Evolutionary conservation across 805 yeast genomes (phyloP).

Genomic region (Candida loeiensis): DNA sequence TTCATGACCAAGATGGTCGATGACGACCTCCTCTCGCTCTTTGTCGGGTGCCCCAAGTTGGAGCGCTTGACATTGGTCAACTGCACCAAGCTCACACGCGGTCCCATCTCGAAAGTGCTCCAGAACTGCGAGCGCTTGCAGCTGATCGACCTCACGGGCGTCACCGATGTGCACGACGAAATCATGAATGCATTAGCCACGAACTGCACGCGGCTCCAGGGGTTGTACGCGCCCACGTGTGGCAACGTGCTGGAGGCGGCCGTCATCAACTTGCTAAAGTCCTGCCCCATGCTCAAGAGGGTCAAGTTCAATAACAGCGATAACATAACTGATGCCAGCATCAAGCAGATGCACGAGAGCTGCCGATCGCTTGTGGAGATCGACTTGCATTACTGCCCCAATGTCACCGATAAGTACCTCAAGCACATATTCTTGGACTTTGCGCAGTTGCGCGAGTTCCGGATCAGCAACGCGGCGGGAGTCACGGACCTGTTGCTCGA

Average conservation of each 20-base stretch:
- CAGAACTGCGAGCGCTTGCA: constrained; percentile 67
- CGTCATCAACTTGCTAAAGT: constrained; percentile 51
- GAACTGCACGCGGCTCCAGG: constrained; percentile 77
- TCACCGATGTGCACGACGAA: constrained; percentile 59
- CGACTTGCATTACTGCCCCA: constrained; percentile 80
- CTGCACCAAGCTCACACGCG: constrained; percentile 61
- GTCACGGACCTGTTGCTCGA: constrained; percentile 66
- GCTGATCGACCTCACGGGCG: constrained; percentile 84
- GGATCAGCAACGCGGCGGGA: constrained; percentile 69
- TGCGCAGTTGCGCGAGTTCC: constrained; percentile 77
- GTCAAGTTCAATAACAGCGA: constrained; percentile 74
- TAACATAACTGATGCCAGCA: constrained; percentile 60
- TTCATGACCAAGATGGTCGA: constrained; percentile 65
- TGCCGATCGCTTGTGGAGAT: constrained; percentile 85
- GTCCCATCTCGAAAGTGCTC: constrained; percentile 59
- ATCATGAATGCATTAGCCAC: constrained; percentile 65
- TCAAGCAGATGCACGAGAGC: constrained; percentile 56
- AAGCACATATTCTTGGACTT: constrained; percentile 54
- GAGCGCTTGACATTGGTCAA: constrained; percentile 85
- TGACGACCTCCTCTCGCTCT: constrained; percentile 57
- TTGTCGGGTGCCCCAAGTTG: constrained; percentile 67
- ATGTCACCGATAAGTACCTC: constrained; percentile 63
- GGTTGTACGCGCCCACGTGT: constrained; percentile 86
- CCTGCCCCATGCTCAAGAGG: constrained; percentile 75
- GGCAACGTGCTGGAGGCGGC: constrained; percentile 65